A percentile compares a stretch with the other conserved stretches of the same genome.
Conservation (phyloP, 2,329 filamentous ascomycete species). For the Aspergillus uvarum region DNA sequence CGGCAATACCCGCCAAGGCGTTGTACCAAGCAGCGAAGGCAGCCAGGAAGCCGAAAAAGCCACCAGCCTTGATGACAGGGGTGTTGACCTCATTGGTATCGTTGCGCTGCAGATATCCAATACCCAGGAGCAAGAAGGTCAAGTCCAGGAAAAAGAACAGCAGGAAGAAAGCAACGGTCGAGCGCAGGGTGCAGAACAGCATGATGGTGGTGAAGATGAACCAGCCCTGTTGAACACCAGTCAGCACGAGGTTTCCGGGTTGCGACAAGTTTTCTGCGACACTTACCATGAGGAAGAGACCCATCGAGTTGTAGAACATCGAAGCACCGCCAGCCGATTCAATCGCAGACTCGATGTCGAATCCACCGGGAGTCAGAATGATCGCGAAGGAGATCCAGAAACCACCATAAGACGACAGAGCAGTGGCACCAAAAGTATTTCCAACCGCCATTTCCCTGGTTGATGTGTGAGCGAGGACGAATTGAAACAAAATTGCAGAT, state of each 20-base stretch:
- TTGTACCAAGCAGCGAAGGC: constrained; percentile 88
- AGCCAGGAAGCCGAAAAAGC: constrained; percentile 75
- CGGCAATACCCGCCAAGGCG: constrained; percentile 76
- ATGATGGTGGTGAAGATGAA: constrained; percentile 81
- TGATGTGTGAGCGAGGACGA: constrained; percentile 2
- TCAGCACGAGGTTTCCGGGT: constrained; percentile 8
- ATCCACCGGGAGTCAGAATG: constrained; percentile 66
- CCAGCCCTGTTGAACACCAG: constrained; percentile 57
- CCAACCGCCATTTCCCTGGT: constrained; percentile 80
- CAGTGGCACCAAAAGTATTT: constrained; percentile 82
- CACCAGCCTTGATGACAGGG: constrained; percentile 67
- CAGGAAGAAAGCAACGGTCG: constrained; percentile 73
- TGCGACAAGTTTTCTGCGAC: neutral
- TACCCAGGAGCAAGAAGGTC: constrained; percentile 70
- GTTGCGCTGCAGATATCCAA: constrained; percentile 60
- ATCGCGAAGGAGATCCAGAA: constrained; percentile 80
- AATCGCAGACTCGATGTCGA: constrained; percentile 55
- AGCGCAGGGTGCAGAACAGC: constrained; percentile 71
- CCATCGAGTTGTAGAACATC: constrained; percentile 61
- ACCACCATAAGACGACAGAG: constrained; percentile 76
- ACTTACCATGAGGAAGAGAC: constrained; percentile 67
- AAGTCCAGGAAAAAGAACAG: constrained; percentile 77
- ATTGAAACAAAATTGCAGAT: neutral
- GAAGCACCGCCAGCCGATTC: constrained; percentile 31
- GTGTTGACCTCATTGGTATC: constrained; percentile 40